Evolutionary conservation across 2,329 filamentous ascomycete species (phyloP), one percentile per base, ranked within the genome.

Genomic region (Amylocarpus encephaloides): DNA sequence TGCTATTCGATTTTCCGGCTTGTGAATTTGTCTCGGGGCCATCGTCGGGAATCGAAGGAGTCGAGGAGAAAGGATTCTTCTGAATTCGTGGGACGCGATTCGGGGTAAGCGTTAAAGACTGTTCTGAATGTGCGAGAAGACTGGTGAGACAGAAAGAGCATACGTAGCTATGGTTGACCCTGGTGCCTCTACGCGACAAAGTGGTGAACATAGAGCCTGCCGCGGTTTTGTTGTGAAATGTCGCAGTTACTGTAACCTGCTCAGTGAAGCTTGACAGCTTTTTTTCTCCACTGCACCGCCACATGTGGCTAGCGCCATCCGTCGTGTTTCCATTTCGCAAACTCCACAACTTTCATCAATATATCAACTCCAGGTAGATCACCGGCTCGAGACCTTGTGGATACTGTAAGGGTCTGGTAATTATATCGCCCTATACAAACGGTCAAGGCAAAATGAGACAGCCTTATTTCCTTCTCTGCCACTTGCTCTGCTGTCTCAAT

Each of bases 181-280:
- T 40, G 9, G 43, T 38, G 38, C 43, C 26, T 35, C 49, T 33
- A 32, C 38, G 36, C 5, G 43, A 51, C 18, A 51, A 39, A 32
- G 39, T 16, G 32, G 38, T 29, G 22, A 43, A 38, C 49, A 51
- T 51, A 15, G 38, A 51, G 44, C 19, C n/a, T 33, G 44, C 9
- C 6, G 44, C n/a, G 45, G 3, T 29, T 13, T 30, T 5, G 34
- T 3, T 19, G 38, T 16, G 11, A 30, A 43, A 29, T 43, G 40
- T 30, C 22, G 13, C n/a, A n/a, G n/a, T n/a, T n/a, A n/a, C n/a
- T n/a, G n/a, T n/a, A n/a, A n/a, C 7, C 22, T 26, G 22, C 22
- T 26, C 7, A 26, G 22, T 26, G 4, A 26, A 26, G 22, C 22
- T 4, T n/a, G n/a, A n/a, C n/a, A n/a, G n/a, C n/a, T n/a, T n/a